phyloP scores from a whole-genome alignment of 371 early-diverging fungal genomes.

The Nosema muscidifuracis region DNA sequence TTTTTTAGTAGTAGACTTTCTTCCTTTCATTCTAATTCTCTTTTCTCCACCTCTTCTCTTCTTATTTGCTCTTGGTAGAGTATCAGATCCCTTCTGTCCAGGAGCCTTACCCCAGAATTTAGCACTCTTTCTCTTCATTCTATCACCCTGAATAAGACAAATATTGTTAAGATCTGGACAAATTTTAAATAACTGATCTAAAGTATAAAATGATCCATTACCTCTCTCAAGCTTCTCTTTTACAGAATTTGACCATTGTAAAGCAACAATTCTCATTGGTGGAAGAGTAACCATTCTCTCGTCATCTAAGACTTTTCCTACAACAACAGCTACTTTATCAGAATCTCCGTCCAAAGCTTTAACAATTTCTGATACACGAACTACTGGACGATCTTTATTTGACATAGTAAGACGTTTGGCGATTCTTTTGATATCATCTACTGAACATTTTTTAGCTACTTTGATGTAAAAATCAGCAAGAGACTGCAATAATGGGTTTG shows the following conservation, averaged over 20 bases:
- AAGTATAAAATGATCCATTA: constrained; percentile 60
- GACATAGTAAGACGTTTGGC: constrained; percentile 48
- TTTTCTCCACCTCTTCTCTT: constrained; percentile 56
- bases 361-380: constrained; percentile 54
- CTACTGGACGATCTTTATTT: constrained; percentile 47
- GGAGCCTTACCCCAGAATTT: constrained; percentile 63
- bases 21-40: constrained; percentile 45
- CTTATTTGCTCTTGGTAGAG: constrained; percentile 57
- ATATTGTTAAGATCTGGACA: constrained; percentile 52
- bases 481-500: constrained; percentile 18
- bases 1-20: constrained; percentile 22
- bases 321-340: constrained; percentile 60
- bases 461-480: constrained; percentile 35
- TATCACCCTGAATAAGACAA: constrained; percentile 50
- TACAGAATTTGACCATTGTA: constrained; percentile 56
- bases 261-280: constrained; percentile 56
- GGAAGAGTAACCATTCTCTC: constrained; percentile 59
- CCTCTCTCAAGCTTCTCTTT: constrained; percentile 57
- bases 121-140: constrained; percentile 52
- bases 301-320: constrained; percentile 62
- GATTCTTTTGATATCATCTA: constrained; percentile 38
- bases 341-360: constrained; percentile 28
- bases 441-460: constrained; percentile 25
- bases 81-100: constrained; percentile 59
- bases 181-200: constrained; percentile 62